These are phyloP conservation scores for Nepenthes mirabilis DNA, from an alignment of 148 eudicot genomes.

Conservation along the genomic window DNA sequence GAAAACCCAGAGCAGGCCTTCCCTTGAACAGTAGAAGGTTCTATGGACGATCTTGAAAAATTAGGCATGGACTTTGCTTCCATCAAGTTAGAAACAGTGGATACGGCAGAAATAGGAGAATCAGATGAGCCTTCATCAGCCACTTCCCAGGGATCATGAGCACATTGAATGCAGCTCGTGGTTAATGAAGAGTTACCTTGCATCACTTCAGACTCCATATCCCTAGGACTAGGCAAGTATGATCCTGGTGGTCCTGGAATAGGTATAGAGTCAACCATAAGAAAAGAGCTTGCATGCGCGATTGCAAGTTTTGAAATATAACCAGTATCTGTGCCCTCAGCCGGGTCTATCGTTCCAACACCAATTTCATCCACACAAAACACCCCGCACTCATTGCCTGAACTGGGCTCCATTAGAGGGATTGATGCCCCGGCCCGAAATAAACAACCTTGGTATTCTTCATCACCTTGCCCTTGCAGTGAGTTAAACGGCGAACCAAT, in stretches of 20 bases:
- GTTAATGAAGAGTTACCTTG: slow-evolving; percentile 47
- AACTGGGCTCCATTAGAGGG: slow-evolving; percentile 4
- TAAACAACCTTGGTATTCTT: slow-evolving; percentile 16
- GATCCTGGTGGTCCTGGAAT: slow-evolving; percentile 77
- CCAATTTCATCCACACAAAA: slow-evolving; percentile 14
- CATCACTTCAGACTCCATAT: slow-evolving; percentile 42
- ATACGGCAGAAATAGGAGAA: slow-evolving; percentile 41
- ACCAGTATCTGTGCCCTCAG: slow-evolving; percentile 13
- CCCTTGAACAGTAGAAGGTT: slow-evolving; percentile 11
- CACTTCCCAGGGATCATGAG: slow-evolving; percentile 31
- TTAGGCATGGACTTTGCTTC: slow-evolving; percentile 18
- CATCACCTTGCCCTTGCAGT: slow-evolving; percentile 4
- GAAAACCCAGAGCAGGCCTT: slow-evolving; percentile 18
- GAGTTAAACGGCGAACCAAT: neutral
- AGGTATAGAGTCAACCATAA: slow-evolving; percentile 50
- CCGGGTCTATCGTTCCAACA: slow-evolving; percentile 8
- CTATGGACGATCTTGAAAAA: slow-evolving; percentile 9
- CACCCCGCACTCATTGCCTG: neutral
- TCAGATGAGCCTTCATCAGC: slow-evolving; percentile 33
- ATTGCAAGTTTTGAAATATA: slow-evolving; percentile 15
- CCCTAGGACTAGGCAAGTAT: slow-evolving; percentile 57
- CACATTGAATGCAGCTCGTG: slow-evolving; percentile 27
- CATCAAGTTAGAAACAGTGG: slow-evolving; percentile 37
- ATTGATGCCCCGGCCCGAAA: slow-evolving; percentile 14
- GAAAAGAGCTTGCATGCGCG: slow-evolving; percentile 18